phyloP scores from a whole-genome alignment of 805 yeast species.

The Kodamaea leandrae region DNA sequence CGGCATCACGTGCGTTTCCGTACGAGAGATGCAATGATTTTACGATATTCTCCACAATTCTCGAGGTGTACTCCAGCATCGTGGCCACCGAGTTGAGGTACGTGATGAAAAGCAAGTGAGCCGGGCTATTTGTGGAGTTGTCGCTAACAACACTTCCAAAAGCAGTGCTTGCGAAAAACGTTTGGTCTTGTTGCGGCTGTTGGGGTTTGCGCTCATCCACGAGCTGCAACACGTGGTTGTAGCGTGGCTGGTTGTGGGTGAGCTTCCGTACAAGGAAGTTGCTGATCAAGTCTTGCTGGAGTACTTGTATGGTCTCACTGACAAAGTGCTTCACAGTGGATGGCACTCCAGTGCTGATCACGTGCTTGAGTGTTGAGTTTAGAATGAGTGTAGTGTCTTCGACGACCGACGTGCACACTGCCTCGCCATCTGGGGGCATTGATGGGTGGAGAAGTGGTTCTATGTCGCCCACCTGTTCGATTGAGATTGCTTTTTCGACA shows the following conservation, averaged over 20 bases:
- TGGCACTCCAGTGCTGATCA: constrained; percentile 69
- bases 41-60: constrained; percentile 45
- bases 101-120: constrained; percentile 59
- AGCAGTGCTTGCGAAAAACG: constrained; percentile 18
- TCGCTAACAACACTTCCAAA: constrained; percentile 11
- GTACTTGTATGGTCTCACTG: constrained; percentile 52
- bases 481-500: constrained; percentile 72
- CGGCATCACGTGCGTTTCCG: constrained; percentile 10
- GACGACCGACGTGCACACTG: constrained; percentile 77
- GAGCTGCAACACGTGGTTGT: constrained; percentile 31
- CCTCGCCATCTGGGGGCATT: constrained; percentile 43
- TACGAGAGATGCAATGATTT: constrained; percentile 9
- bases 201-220: constrained; percentile 6
- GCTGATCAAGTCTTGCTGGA: constrained; percentile 63
- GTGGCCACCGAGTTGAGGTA: constrained; percentile 71
- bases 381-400: constrained; percentile 81
- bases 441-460: constrained; percentile 37
- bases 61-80: constrained; percentile 55
- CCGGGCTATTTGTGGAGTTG: constrained; percentile 39
- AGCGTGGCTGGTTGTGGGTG: constrained; percentile 41
- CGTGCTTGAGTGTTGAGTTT: constrained; percentile 61
- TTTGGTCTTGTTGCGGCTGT: neutral
- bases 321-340: constrained; percentile 54
- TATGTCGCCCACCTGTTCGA: constrained; percentile 69
- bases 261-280: constrained; percentile 38